Conservation (phyloP, 306 rosid species). For the Pterocarpus santalinus region DNA sequence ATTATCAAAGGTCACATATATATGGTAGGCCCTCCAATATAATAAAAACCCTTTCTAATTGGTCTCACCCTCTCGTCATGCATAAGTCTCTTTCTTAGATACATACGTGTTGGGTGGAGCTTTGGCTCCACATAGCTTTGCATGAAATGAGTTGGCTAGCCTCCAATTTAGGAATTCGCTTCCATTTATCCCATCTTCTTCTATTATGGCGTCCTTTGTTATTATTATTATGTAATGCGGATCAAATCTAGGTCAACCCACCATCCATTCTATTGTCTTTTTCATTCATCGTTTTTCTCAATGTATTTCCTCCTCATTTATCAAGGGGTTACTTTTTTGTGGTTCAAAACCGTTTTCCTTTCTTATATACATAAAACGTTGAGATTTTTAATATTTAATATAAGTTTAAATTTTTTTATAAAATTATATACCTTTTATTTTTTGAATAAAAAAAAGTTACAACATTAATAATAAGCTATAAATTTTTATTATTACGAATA, state of each 20-base stretch:
- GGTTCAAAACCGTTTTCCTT: neutral
- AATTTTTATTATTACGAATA: too few species aligned
- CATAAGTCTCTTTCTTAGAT: conserved; percentile 35
- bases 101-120: conserved; percentile 30
- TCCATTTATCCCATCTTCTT: conserved; percentile 49
- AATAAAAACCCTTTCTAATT: neutral
- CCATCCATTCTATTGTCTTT: conserved; percentile 46
- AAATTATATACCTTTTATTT: too few species aligned
- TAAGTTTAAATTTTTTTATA: too few species aligned
- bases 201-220: conserved; percentile 4
- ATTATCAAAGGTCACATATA: conserved; percentile 62
- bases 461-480: too few species aligned
- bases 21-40: conserved; percentile 59
- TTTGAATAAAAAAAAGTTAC: too few species aligned
- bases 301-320: conserved; percentile 9
- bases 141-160: conserved; percentile 52
- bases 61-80: conserved; percentile 11
- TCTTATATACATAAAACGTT: neutral
- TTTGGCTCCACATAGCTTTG: conserved; percentile 57
- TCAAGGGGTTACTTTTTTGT: neutral
- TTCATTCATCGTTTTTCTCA: conserved; percentile 38
- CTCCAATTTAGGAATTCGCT: conserved; percentile 42
- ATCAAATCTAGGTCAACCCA: conserved; percentile 61
- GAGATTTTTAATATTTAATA: too few species aligned
- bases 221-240: neutral